Evolutionary conservation across 1,284 basidiomycete species (phyloP), one percentile per base, ranked within the genome.

Genomic region (Leucoagaricus sp.): DNA sequence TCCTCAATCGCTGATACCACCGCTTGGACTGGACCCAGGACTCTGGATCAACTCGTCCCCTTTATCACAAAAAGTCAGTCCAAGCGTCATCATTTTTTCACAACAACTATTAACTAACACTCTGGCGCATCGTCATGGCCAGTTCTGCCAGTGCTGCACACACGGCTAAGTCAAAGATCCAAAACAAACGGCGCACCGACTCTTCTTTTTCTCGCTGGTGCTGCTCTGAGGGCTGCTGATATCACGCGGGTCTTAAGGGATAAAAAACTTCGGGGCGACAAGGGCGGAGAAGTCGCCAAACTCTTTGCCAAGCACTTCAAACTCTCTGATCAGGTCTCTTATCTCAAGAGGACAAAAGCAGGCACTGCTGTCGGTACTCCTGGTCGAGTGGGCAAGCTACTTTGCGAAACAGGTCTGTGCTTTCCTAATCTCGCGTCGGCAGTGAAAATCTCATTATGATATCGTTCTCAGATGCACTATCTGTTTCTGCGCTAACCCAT

Each of bases 271-370:
- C 75, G 85, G 63, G 85, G 87, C 52, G 84, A 91, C 51, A 92
- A 90, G 69, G 85, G 90, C 57, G 89, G 87, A 26, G 89, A 93
- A 60, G 84, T 93, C 40, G 91, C 88, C 28, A 94, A 94, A 68
- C 78, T 93, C 31, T 94, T 94, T 65, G 89, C 92, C 44, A 91
- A 86, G 70, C 92, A 94, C 68, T 85, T 93, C 73, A 94, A 93
- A 72, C 76, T 94, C 42, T 76, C 85, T 53, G 87, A 93, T 58
- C 92, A 94, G 67, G 83, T 88, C 63, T 74, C 81, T 17, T 91
- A 91, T 72, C 75, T 94, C 63, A 80, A 80, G 67, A 79, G 83
- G 61, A 91, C 90, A 15, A 90, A 86, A 67, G 80, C 94, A 46
- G 87, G 86, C 17, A 79, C 86, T 26, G 92, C 91, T 29, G 87